phyloP scores from a whole-genome alignment of 2,329 filamentous ascomycete species.

The Knufia petricola region DNA sequence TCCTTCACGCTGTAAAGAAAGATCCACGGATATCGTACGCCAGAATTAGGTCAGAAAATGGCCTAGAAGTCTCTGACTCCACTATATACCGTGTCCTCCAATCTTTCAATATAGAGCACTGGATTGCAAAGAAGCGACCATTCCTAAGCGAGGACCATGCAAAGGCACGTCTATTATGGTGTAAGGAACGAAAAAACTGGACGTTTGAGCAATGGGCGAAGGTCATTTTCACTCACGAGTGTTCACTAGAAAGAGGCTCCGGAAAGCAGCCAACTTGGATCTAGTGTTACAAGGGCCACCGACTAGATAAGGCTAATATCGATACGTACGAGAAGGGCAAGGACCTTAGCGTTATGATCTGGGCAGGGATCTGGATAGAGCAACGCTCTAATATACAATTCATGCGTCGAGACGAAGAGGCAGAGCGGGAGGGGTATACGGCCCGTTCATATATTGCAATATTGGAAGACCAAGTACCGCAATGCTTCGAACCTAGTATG shows the following conservation, averaged over 20 bases:
- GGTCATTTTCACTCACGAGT: constrained; percentile 19
- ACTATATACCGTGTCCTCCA: constrained; percentile 6
- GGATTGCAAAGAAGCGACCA: constrained; percentile 14
- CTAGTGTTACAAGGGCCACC: constrained; percentile 14
- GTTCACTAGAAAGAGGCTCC: constrained; percentile 19
- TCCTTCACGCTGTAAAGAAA: background rate
- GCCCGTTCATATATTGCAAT: constrained; percentile 13
- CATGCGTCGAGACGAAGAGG: constrained; percentile 14
- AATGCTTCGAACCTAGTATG: constrained; percentile 7
- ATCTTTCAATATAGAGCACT: constrained; percentile 9
- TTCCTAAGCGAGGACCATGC: constrained; percentile 10
- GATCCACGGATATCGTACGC: background rate
- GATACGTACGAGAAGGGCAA: constrained; percentile 12
- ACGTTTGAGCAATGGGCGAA: constrained; percentile 11
- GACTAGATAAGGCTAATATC: constrained; percentile 20
- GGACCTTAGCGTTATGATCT: constrained; percentile 18
- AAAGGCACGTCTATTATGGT: constrained; percentile 10
- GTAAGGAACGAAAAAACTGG: constrained; percentile 9
- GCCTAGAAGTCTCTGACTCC: background rate
- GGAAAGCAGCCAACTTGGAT: constrained; percentile 14
- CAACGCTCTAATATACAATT: constrained; percentile 11
- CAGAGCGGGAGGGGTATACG: constrained; percentile 10
- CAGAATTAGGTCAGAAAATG: background rate
- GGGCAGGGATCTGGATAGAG: constrained; percentile 16
- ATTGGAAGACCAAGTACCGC: constrained; percentile 14